These are phyloP conservation scores for Trametes cinnabarina DNA, from an alignment of 768 basidiomycete genomes.

Conservation along the genomic window DNA sequence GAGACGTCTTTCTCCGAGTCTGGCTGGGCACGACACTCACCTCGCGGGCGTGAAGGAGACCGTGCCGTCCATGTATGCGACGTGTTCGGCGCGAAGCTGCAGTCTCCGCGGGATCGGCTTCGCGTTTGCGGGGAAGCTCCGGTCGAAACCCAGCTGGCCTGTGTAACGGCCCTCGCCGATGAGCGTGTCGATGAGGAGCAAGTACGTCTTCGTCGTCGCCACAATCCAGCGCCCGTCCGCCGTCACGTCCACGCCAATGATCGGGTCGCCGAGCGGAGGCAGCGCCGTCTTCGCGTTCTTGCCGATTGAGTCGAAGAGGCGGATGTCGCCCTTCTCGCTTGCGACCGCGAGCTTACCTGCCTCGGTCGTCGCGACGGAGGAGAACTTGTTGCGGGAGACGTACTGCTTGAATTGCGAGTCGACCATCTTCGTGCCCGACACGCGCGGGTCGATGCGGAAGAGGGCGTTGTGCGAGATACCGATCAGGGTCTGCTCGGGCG, in stretches of 20 bases:
- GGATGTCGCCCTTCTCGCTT: slow-evolving; percentile 94
- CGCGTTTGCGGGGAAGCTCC: slow-evolving; percentile 90
- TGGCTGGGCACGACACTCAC: slow-evolving; percentile 38
- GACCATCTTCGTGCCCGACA: slow-evolving; percentile 90
- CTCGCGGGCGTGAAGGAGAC: slow-evolving; percentile 92
- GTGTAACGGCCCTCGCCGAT: slow-evolving; percentile 89
- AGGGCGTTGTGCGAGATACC: slow-evolving; percentile 92
- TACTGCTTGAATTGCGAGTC: slow-evolving; percentile 97
- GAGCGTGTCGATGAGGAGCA: slow-evolving; percentile 90
- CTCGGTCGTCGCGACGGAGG: slow-evolving; percentile 85
- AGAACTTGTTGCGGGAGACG: slow-evolving; percentile 91
- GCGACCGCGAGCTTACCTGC: slow-evolving; percentile 87
- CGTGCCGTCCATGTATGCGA: slow-evolving; percentile 88
- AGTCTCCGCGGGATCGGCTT: slow-evolving; percentile 90
- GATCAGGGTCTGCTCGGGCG: slow-evolving; percentile 88
- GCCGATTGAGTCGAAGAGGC: slow-evolving; percentile 92
- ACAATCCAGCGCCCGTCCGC: slow-evolving; percentile 93
- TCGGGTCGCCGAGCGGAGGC: slow-evolving; percentile 92
- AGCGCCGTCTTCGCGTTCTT: slow-evolving; percentile 99
- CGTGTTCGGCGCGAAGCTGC: slow-evolving; percentile 86
- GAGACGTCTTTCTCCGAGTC: not conserved
- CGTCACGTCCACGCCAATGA: slow-evolving; percentile 91
- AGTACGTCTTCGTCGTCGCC: slow-evolving; percentile 91
- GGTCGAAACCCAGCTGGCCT: slow-evolving; percentile 85
- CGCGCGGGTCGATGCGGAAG: slow-evolving; percentile 96